These are phyloP conservation scores for Ceriops tagal DNA, from an alignment of 345 rosid species.

Conservation along the genomic window DNA sequence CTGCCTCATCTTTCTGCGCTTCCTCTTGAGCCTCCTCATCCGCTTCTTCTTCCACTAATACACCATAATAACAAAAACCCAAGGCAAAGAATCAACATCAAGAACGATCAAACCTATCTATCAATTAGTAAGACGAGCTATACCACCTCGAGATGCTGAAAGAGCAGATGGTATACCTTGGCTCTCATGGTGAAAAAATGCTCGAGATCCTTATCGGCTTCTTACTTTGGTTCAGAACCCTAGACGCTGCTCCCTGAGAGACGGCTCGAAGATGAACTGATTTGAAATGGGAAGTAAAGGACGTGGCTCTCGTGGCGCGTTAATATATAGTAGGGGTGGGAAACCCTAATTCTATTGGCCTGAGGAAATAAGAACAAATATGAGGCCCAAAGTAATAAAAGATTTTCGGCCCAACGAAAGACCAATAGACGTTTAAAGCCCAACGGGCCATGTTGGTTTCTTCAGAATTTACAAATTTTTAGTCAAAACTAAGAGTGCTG, in stretches of 20 bases:
- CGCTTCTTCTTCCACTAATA: conserved; percentile 99
- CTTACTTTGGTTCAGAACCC: conserved; percentile 21
- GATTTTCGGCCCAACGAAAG: no score
- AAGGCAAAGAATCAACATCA: neutral
- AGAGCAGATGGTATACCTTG: conserved; percentile 41
- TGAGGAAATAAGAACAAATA: neutral
- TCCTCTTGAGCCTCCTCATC: conserved; percentile 99
- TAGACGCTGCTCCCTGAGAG: neutral
- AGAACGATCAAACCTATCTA: neutral
- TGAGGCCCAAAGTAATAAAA: no score
- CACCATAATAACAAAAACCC: conserved; percentile 7
- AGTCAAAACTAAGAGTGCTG: no score
- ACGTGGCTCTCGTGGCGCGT: neutral
- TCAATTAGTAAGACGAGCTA: no score
- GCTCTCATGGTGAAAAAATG: conserved; percentile 63
- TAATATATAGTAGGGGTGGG: neutral
- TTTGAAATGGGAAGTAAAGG: no score
- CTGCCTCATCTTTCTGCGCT: conserved; percentile 99
- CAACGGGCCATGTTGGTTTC: no score
- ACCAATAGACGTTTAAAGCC: no score
- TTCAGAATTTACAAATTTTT: no score
- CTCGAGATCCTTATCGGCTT: neutral
- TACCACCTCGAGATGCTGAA: neutral
- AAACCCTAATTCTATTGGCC: conserved; percentile 20
- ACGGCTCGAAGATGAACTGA: conserved; percentile 11